Percentiles rank a stretch among this genome's conserved stretches.
Evolutionary conservation across 2,329 filamentous ascomycete species (phyloP).

Genomic region (Talaromyces sp.): DNA sequence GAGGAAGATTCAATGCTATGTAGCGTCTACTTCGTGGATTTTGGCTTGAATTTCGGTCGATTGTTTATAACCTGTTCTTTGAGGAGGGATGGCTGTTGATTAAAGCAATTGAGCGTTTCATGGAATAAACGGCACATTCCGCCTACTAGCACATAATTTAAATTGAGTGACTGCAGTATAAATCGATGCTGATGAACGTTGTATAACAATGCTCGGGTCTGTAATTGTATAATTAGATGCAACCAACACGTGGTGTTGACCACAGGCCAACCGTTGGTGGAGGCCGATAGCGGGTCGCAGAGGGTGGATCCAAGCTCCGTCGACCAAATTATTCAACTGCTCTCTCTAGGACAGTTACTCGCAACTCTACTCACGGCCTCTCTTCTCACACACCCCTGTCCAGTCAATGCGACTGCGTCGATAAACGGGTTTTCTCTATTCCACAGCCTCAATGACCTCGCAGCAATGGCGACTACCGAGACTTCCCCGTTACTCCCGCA

Average conservation of each 20-base stretch:
- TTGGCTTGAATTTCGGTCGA: neutral
- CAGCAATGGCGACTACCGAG: conserved; percentile 34
- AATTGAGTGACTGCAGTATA: neutral
- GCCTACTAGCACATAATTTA: neutral
- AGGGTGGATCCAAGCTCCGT: conserved; percentile 7
- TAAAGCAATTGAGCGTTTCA: neutral
- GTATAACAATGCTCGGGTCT: too few relatives aligned
- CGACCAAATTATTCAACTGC: neutral
- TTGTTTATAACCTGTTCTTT: neutral
- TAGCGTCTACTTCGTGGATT: neutral
- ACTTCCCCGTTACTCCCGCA: conserved; percentile 37
- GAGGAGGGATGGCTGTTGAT: neutral
- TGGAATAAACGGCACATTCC: neutral
- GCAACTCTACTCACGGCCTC: neutral
- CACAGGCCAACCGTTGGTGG: neutral
- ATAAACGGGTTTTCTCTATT: neutral
- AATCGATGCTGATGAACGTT: neutral
- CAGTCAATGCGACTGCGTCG: neutral
- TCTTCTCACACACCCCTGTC: neutral
- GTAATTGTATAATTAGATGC: too few relatives aligned
- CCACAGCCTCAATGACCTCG: neutral
- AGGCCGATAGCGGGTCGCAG: neutral
- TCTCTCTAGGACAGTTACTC: neutral
- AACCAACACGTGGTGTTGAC: neutral
- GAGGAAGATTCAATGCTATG: neutral